Conservation (phyloP, 768 basidiomycete species). For the Boletus barrowsii region DNA sequence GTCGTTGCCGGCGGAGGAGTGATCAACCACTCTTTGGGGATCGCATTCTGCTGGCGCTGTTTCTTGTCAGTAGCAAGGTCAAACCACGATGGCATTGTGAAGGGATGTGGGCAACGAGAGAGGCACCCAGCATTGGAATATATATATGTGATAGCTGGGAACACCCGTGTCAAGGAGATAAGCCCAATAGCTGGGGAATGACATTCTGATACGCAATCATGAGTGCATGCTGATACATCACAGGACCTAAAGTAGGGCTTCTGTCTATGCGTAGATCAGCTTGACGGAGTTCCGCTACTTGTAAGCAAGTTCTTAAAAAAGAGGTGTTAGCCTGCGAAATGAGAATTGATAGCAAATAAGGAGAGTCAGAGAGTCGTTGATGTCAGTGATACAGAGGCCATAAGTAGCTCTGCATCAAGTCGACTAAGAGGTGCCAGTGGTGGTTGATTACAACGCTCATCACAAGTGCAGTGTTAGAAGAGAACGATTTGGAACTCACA, state of each 20-base stretch:
- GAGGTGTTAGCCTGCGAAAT: no score
- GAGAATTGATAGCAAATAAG: not conserved
- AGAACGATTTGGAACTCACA: slow-evolving; percentile 16
- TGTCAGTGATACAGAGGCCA: slow-evolving; percentile 67
- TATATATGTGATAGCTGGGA: slow-evolving; percentile 12
- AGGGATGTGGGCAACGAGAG: not conserved
- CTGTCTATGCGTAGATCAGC: no score
- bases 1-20: slow-evolving; percentile 43
- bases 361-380: slow-evolving; percentile 57
- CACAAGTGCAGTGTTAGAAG: slow-evolving; percentile 34
- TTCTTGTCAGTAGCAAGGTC: slow-evolving; percentile 54
- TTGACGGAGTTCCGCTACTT: no score
- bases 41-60: slow-evolving; percentile 46
- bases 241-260: no score
- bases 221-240: not conserved
- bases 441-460: slow-evolving; percentile 79
- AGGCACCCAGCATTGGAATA: not conserved
- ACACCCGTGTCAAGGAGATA: slow-evolving; percentile 10
- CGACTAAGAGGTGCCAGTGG: slow-evolving; percentile 93
- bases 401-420: slow-evolving; percentile 47
- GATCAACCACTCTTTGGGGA: slow-evolving; percentile 67
- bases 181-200: not conserved
- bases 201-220: no score
- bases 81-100: slow-evolving; percentile 40
- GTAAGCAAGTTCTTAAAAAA: no score